These are phyloP conservation scores for Gracilaria domingensis DNA, from an alignment of 23 red algal species.

Conservation along the genomic window DNA sequence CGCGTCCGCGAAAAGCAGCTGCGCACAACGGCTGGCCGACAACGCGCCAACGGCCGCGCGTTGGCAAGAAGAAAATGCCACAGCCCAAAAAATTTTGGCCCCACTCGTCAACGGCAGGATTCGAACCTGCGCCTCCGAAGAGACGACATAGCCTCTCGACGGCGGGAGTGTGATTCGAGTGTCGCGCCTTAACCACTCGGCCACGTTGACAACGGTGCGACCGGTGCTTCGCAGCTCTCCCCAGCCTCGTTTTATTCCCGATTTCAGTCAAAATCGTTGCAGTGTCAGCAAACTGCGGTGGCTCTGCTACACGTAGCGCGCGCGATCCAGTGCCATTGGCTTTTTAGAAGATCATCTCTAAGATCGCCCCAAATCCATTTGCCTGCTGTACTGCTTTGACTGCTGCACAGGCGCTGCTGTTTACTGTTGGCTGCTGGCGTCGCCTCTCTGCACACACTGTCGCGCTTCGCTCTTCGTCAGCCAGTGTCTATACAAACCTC, in stretches of 20 bases:
- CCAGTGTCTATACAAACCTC: background rate
- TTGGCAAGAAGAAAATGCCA: background rate
- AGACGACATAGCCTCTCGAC: constrained; percentile 41
- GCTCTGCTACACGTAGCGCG: background rate
- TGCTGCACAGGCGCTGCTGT: no score
- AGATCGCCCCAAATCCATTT: background rate
- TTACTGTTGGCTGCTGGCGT: no score
- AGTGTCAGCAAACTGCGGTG: constrained; percentile 1
- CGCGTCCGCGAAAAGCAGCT: no score
- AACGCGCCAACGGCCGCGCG: no score
- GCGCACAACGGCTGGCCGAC: no score
- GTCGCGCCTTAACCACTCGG: constrained; percentile 74
- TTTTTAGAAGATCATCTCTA: background rate
- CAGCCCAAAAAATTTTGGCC: background rate
- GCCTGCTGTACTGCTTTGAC: background rate
- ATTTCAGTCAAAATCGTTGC: background rate
- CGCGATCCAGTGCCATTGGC: background rate
- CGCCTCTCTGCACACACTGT: background rate
- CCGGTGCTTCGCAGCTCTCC: background rate
- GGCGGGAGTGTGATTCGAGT: constrained; percentile 8
- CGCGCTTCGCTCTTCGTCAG: background rate
- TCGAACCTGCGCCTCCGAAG: constrained; percentile 74
- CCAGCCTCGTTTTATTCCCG: background rate
- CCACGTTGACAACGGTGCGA: constrained; percentile 56
- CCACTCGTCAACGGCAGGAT: constrained; percentile 58